Conservation (phyloP, 495 filamentous ascomycete genomes). For the Hypoxylon crocopeplum region DNA sequence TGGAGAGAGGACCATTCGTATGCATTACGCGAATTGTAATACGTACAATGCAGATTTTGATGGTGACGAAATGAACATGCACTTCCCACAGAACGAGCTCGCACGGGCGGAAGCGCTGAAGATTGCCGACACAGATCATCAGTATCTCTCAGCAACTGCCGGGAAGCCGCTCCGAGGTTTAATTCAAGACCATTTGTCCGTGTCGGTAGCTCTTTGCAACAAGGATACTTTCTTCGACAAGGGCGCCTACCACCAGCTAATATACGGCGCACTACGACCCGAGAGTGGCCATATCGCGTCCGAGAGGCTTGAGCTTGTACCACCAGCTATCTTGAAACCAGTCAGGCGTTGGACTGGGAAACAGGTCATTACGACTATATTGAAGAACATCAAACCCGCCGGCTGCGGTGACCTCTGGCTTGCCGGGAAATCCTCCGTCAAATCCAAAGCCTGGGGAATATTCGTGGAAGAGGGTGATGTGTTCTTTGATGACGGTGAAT, state of each 20-base stretch:
- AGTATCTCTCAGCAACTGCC: conserved; percentile 92
- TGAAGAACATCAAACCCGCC: conserved; percentile 85
- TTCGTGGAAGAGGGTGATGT: conserved; percentile 74
- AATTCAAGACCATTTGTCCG: conserved; percentile 98
- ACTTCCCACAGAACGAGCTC: conserved; percentile 97
- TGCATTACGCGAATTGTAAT: conserved; percentile 99
- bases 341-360: conserved; percentile 93
- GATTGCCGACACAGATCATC: conserved; percentile 95
- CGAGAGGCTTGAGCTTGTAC: conserved; percentile 75
- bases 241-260: conserved; percentile 88
- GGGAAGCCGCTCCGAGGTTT: conserved; percentile 95
- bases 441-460: conserved; percentile 74
- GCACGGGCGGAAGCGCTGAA: conserved; percentile 88
- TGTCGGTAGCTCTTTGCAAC: conserved; percentile 88
- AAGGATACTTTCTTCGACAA: conserved; percentile 91
- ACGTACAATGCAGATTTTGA: conserved; percentile 99
- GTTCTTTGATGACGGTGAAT: conserved; percentile 83
- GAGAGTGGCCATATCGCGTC: conserved; percentile 80
- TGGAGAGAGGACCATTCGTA: conserved; percentile 95
- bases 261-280: conserved; percentile 88
- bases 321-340: conserved; percentile 85
- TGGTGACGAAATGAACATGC: conserved; percentile 99
- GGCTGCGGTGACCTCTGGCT: conserved; percentile 80
- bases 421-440: conserved; percentile 76
- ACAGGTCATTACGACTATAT: conserved; percentile 90